phyloP scores from a whole-genome alignment of 108 stramenopile species.

The Cyclostephanos tholiformis region DNA sequence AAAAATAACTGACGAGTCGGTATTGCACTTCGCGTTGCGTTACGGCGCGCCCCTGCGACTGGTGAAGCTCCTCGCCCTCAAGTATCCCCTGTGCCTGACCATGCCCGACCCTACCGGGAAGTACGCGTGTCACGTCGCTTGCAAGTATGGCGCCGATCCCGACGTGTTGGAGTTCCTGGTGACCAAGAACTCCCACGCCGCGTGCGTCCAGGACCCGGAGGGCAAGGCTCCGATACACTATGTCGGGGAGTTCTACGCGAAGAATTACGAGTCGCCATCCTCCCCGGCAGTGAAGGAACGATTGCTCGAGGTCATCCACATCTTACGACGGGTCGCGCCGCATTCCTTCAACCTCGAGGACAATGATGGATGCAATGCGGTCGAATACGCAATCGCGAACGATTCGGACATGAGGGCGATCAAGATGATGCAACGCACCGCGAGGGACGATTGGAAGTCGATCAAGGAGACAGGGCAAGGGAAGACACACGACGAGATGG shows the following conservation, averaged over 20 bases:
- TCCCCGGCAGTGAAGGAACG: slow-evolving; percentile 18
- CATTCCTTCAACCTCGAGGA: slow-evolving; percentile 47
- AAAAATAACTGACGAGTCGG: slow-evolving; percentile 24
- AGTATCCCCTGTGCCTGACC: slow-evolving; percentile 26
- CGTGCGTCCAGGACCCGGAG: slow-evolving; percentile 34
- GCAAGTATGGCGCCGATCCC: slow-evolving; percentile 43
- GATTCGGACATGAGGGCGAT: slow-evolving; percentile 41
- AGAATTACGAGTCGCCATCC: slow-evolving; percentile 10
- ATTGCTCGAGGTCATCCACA: slow-evolving; percentile 36
- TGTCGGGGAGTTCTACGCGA: slow-evolving; percentile 40
- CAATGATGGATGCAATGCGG: slow-evolving; percentile 39
- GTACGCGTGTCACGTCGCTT: slow-evolving; percentile 44
- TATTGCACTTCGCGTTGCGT: slow-evolving; percentile 38
- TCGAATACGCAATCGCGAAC: slow-evolving; percentile 43
- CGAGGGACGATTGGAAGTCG: slow-evolving; percentile 48
- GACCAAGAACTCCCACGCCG: slow-evolving; percentile 30
- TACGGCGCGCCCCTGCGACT: slow-evolving; percentile 29
- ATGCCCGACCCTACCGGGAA: slow-evolving; percentile 38
- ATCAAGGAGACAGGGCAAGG: slow-evolving; percentile 23
- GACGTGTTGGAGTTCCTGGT: slow-evolving; percentile 38
- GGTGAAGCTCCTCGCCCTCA: slow-evolving; percentile 21
- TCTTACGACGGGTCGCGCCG: slow-evolving; percentile 30
- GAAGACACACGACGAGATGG: slow-evolving; percentile 37
- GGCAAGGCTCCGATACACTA: slow-evolving; percentile 58
- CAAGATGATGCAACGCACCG: slow-evolving; percentile 47